Base-by-base conservation (phyloP, 1,139 yeast genomes). In the Saccharomyces hybrid region DNA sequence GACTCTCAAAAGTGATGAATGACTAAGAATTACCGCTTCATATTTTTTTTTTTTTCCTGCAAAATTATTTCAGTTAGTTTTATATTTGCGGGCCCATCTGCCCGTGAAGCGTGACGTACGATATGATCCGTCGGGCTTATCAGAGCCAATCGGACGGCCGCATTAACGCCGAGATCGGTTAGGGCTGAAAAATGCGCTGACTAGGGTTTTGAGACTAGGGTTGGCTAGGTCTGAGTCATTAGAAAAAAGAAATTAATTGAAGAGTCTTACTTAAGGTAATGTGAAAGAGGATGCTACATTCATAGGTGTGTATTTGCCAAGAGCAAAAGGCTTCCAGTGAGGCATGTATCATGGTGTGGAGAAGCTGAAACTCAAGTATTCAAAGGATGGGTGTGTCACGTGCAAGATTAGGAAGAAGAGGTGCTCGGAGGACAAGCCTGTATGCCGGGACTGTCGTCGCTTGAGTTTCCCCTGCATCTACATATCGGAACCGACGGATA, bases 341-440 rank as follows among this genome's bases (percentile, higher is more conserved):
- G 44, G 44, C n/a, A 38, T 38, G 44, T 9, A 38, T 38, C 11
- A 38, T 38, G 44, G 44, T 13, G 44, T 38, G 44, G 44, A 38
- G 25, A 38, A 38, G 44, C 26, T 38, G 44, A 38, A 38, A 38
- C 11, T 38, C n/a, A 38, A 38, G 13, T 38, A 60, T 54, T 78
- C 84, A 2, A 75, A 76, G 59, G 73, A 74, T 38, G 87, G 87
- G 0, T 83, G 88, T 64, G 69, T 83, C 31, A 82, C 86, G 0
- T 83, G 88, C 63, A 79, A 83, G 61, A 75, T 79, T 47, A 67
- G 88, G 52, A 83, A 82, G 73, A 83, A 82, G 67, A 77, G 83
- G 61, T 83, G 88, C 62, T 77, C 82, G 55, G 87, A 82, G 62
- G 69, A 67, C 2, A 73, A 75, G 53, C 88, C 88, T 1, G 60